Evolutionary conservation across 495 filamentous ascomycete species (phyloP), one percentile per base, ranked within the genome.

Genomic region (Talaromyces adpressus): DNA sequence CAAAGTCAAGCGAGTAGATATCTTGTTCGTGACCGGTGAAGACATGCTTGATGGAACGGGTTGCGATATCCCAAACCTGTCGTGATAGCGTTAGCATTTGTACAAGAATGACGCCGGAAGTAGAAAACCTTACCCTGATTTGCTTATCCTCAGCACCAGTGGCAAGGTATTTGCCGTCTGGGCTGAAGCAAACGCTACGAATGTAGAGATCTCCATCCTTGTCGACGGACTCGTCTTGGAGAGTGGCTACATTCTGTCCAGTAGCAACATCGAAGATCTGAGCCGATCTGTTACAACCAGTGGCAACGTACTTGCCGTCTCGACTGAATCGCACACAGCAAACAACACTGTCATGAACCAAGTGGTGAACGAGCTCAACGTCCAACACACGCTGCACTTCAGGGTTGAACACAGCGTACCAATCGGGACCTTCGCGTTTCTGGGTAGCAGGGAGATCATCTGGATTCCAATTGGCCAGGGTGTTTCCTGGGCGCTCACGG

Each of bases 1-100:
- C 89, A 67, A 94, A 96, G 67, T 96, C 91, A 9, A 96, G 80
- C n/a, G 90, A 93, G 72, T 96, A 95, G 65, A 96, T 96, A 64
- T 95, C 91, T 72, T 96, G 91, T 73, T 96, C 91, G 72, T 96
- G 91, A 22, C 91, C 91, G 32, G 82, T 75, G 75, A 96, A 94
- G 4, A 89, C 91, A 65, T 91, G 87, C 63, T 88, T 88, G 71
- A 96, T 96, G 7, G 82, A 85, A 58, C 88, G 83, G 27, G 76
- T 78, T 57, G 79, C 80, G 66, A 96, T 95, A 74, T 96, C 91
- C 91, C 91, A 96, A 62, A 96, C 91, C 90, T 93, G 72, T 29
- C 54, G 27, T 18, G 62, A 27, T 3, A 58, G 6, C 29, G 36
- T 64, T 67, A 62, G 67, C 59, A 63, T 39, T 27, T 4, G 11